Base-by-base conservation (phyloP, 1,139 yeast species). In the Geotrichum citri-aurantii region DNA sequence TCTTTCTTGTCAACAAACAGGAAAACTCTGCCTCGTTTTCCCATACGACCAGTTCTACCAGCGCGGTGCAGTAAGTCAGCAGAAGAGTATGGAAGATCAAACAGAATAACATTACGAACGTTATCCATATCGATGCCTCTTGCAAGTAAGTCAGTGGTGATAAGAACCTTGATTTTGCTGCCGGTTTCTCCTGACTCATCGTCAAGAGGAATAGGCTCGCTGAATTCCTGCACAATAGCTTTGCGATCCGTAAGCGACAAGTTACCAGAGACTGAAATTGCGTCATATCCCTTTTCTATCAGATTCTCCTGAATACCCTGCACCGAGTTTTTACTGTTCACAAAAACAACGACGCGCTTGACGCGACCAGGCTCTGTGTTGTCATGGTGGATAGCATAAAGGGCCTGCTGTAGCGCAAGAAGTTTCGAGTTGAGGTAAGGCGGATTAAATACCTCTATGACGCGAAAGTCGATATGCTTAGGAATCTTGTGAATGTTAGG, bases 11-110 rank as follows among this genome's bases (percentile, higher is more conserved):
- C 86, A 46, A 81, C 80, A 60, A 92, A 83, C 66, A 92, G 77
- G 65, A 90, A 85, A 1, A 89, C 97, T 62, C 97, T 79, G 19
- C 99, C 99, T 50, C 86, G 79, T 69, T 88, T 91, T 57, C 87
- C 88, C 86, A 91, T 86, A 69, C 99, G 78, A 4, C 97, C 98
- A 0, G 98, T 93, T 73, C 99, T 81, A 1, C 99, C 99, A 3
- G 91, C 86, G 62, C 99, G 78, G 69, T 93, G 99, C 23, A 93
- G 83, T 60, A 93, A 77, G 72, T 92, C 99, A 33, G 89, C 86
- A 0, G 97, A 82, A 8, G 87, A 85, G 59, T 81, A 79, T 3
- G 99, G 99, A 54, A 91, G 81, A 68, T 93, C 98, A 75, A 86
- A 86, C 56, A 93, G 75, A 46, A 93, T 79, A 21, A 93, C 90